These are phyloP conservation scores for Beauveria brongniartii DNA, from an alignment of 2,329 filamentous ascomycete genomes.

Conservation along the genomic window DNA sequence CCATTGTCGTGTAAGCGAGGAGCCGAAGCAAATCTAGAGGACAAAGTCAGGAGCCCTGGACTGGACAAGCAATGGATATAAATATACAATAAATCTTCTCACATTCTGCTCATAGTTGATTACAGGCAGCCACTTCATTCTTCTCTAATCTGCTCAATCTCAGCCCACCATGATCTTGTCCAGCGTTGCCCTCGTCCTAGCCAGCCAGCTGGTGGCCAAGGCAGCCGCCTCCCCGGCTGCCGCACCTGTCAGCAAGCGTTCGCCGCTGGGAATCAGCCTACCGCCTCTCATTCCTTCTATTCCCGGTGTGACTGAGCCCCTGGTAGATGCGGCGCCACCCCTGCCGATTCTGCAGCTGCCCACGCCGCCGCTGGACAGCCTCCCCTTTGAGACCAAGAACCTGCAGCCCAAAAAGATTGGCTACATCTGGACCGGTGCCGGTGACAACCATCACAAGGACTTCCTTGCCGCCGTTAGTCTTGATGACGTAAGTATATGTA, in stretches of 20 bases:
- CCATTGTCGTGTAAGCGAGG: background rate
- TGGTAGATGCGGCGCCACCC: constrained; percentile 42
- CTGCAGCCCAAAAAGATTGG: constrained; percentile 59
- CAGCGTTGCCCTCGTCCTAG: background rate
- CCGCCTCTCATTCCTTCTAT: constrained; percentile 51
- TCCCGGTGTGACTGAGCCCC: constrained; percentile 49
- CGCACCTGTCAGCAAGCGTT: background rate
- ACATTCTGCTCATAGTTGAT: background rate
- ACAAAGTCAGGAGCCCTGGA: background rate
- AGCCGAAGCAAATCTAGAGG: background rate
- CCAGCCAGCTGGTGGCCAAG: constrained; percentile 8
- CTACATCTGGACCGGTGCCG: constrained; percentile 55
- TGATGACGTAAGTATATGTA: constrained; percentile 37
- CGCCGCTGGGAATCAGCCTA: constrained; percentile 31
- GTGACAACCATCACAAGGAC: constrained; percentile 51
- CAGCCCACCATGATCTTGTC: constrained; percentile 6
- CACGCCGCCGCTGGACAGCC: constrained; percentile 48
- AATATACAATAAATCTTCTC: constrained; percentile 4
- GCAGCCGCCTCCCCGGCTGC: background rate
- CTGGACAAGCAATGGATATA: background rate
- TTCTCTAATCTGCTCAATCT: background rate
- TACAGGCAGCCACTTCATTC: background rate
- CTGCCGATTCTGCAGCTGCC: constrained; percentile 51
- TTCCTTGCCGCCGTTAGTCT: constrained; percentile 51
- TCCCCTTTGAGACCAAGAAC: constrained; percentile 42